Evolutionary conservation across 129 eudicot genomes (phyloP).

Genomic region (Escallonia rubra): DNA sequence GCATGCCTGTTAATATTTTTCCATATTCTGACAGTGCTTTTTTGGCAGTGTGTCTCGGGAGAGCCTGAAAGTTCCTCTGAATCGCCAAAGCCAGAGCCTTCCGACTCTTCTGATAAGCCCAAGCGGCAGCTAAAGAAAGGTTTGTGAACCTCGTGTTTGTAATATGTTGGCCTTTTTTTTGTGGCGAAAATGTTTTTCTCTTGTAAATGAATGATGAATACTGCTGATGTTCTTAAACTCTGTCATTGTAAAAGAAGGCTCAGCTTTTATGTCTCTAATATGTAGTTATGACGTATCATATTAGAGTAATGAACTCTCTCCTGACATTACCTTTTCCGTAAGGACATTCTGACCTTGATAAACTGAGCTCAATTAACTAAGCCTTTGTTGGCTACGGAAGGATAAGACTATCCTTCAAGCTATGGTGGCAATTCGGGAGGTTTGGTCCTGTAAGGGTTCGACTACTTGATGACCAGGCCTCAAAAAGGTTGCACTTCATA

Average conservation of each 20-base stretch:
- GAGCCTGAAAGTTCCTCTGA: constrained; percentile 63
- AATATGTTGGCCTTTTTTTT: background rate
- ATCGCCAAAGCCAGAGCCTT: constrained; percentile 46
- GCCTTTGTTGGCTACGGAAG: too few relatives aligned
- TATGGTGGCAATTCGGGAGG: too few relatives aligned
- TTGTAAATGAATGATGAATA: background rate
- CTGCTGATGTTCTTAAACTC: background rate
- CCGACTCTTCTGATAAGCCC: constrained; percentile 43
- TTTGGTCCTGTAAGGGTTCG: too few relatives aligned
- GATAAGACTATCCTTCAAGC: too few relatives aligned
- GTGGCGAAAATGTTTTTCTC: background rate
- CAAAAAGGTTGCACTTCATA: too few relatives aligned
- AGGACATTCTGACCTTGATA: too few relatives aligned
- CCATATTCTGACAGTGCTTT: constrained; percentile 1
- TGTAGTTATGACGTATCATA: too few relatives aligned
- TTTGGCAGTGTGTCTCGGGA: constrained; percentile 67
- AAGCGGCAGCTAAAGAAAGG: constrained; percentile 69
- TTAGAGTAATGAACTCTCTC: too few relatives aligned
- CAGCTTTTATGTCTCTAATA: background rate
- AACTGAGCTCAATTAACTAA: too few relatives aligned
- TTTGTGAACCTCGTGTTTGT: constrained; percentile 1
- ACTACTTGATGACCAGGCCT: too few relatives aligned
- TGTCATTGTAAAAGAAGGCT: background rate
- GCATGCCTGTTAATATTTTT: background rate
- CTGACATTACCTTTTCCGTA: too few relatives aligned